Base-by-base conservation (phyloP, 106 monocot species). In the Chionographis japonica region DNA sequence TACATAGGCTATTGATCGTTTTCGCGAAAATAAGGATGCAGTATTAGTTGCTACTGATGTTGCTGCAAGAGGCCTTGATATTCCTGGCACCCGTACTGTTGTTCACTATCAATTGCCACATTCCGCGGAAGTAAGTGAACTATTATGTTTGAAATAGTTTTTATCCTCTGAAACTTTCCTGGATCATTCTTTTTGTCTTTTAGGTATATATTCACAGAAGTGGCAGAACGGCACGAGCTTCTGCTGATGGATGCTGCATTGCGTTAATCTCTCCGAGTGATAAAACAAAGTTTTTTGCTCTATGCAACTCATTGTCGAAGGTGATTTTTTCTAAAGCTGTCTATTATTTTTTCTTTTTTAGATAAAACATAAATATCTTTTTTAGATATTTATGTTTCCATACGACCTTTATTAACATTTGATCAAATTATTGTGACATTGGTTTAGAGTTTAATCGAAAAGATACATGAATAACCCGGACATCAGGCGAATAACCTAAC, bases 91-190 rank as follows among this genome's bases (percentile, higher is more conserved):
- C 70, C 75, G 98, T 84, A 98, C 98, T 69, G 98, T 98, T 68
- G 61, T 98, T 49, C 98, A 98, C 68, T 98, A 85, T 85, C 98
- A 98, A 61, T 74, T 98, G 79, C 98, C 98, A 42, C 98, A 98
- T 74, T 93, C 98, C 52, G 85, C 97, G 17, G 97, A 98, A 42
- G 98, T 98, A 85, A 14, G 90, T 61, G 19, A 16, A 12, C 60
- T 10, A 8, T 56, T 37, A 41, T 50, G 3, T 37, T 73, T 37
- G 60, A 13, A 40, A 46, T 13, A 27, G 20, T 52, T 54, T 19
- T 72, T n/a, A 64, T 62, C 15, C 17, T 57, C 27, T 51, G 50
- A 8, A 38, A n/a, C 42, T 19, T 36, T 38, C 7, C 4, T 41
- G 12, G 54, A 9, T 6, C 42, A 39, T 59, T 60, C 0, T 27